These are phyloP conservation scores for Pleomassaria siparia DNA, from an alignment of 2,329 filamentous ascomycete genomes.

Conservation along the genomic window DNA sequence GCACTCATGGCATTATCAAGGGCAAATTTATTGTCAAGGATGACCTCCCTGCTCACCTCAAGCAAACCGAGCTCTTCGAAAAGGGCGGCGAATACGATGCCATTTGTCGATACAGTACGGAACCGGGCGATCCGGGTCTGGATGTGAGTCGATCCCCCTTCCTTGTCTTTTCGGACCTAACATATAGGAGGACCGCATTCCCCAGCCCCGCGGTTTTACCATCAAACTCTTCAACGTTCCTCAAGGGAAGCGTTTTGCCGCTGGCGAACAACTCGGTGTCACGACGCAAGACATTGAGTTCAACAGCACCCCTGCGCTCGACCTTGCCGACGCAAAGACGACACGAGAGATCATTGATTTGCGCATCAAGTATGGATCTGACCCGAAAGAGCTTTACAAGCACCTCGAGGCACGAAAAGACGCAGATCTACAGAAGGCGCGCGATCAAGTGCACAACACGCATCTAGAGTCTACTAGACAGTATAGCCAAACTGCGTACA, in stretches of 20 bases:
- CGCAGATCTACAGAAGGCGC: conserved; percentile 43
- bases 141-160: conserved; percentile 24
- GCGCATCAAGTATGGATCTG: conserved; percentile 41
- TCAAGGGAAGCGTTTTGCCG: conserved; percentile 44
- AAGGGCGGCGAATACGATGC: conserved; percentile 36
- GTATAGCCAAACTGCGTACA: conserved; percentile 53
- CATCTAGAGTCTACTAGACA: conserved; percentile 43
- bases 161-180: not conserved
- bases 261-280: conserved; percentile 36
- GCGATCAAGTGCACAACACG: conserved; percentile 44
- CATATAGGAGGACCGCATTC: conserved; percentile 36
- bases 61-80: conserved; percentile 45
- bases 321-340: conserved; percentile 50
- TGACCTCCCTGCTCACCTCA: conserved; percentile 48
- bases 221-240: conserved; percentile 55
- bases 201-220: conserved; percentile 50
- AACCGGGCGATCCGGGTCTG: conserved; percentile 43
- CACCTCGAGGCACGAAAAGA: conserved; percentile 44
- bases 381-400: conserved; percentile 45
- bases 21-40: conserved; percentile 48
- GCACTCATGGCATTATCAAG: conserved; percentile 53
- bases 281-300: conserved; percentile 52
- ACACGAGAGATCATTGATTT: conserved; percentile 49
- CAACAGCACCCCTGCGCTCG: conserved; percentile 52
- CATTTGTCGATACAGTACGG: conserved; percentile 42